A percentile compares a stretch with the other conserved stretches of the same genome.
Evolutionary conservation across 2,329 filamentous ascomycete genomes (phyloP).

Genomic region (Claviceps sp.): DNA sequence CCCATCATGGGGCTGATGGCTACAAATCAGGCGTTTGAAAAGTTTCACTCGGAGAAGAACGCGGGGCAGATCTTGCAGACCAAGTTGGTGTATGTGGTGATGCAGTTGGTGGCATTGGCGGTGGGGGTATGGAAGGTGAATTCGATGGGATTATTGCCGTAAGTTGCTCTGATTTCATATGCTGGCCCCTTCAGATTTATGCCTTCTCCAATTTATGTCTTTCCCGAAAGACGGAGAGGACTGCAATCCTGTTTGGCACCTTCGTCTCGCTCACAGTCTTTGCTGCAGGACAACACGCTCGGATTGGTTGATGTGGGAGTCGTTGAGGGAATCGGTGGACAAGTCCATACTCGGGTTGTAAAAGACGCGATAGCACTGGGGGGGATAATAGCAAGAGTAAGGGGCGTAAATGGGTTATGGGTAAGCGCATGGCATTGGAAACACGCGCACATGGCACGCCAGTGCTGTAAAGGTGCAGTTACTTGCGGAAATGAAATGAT

Average conservation of each 20-base stretch:
- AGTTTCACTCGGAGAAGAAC: slow-evolving; percentile 75
- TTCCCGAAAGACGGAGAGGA: not conserved
- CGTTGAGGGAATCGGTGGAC: slow-evolving; percentile 55
- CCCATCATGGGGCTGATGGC: slow-evolving; percentile 72
- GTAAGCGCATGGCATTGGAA: not conserved
- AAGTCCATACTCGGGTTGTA: slow-evolving; percentile 43
- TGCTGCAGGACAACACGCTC: slow-evolving; percentile 69
- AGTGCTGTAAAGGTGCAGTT: not conserved
- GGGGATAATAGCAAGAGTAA: too few relatives aligned
- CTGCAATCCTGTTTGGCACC: not conserved
- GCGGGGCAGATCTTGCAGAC: slow-evolving; percentile 61
- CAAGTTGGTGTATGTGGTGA: slow-evolving; percentile 76
- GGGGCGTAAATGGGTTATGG: not conserved
- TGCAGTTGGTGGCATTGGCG: slow-evolving; percentile 71
- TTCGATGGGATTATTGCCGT: slow-evolving; percentile 88
- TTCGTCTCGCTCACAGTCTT: not conserved
- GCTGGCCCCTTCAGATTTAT: not conserved
- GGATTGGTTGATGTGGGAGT: slow-evolving; percentile 96
- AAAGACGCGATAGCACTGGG: not conserved
- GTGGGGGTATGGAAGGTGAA: slow-evolving; percentile 96
- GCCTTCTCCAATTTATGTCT: not conserved
- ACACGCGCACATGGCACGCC: too few relatives aligned
- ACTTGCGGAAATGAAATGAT: not conserved
- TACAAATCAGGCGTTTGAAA: slow-evolving; percentile 79
- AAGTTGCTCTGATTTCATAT: slow-evolving; percentile 24